A percentile compares a stretch with the other conserved stretches of the same genome.
These are phyloP conservation scores for Talaromyces thailandensis DNA, from an alignment of 495 filamentous ascomycete species.

Conservation along the genomic window DNA sequence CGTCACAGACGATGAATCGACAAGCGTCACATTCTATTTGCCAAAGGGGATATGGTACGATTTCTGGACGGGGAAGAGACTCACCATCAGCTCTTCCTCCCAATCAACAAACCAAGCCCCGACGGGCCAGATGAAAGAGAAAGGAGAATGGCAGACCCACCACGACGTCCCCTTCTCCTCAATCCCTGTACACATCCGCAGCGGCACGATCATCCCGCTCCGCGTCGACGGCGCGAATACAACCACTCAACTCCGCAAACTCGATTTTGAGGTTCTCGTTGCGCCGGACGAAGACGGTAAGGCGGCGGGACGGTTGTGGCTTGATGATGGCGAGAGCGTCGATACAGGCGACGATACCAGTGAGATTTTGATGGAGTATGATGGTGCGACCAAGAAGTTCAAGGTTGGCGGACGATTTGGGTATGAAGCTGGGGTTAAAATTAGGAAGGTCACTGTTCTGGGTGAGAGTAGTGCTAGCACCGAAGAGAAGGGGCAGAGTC, in stretches of 20 bases:
- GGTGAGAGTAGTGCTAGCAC: background rate
- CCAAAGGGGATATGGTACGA: slow-evolving; percentile 73
- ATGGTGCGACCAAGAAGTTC: background rate
- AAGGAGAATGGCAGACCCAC: slow-evolving; percentile 43
- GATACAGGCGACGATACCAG: slow-evolving; percentile 28
- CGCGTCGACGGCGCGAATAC: slow-evolving; percentile 56
- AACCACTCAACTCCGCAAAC: slow-evolving; percentile 57
- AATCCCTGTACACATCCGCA: slow-evolving; percentile 66
- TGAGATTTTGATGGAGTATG: slow-evolving; percentile 43
- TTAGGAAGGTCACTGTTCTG: background rate
- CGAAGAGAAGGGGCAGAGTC: background rate
- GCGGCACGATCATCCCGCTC: slow-evolving; percentile 60
- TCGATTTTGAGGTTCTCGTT: slow-evolving; percentile 62
- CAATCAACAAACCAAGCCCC: slow-evolving; percentile 37
- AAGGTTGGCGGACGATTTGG: slow-evolving; percentile 1
- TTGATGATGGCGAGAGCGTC: slow-evolving; percentile 54
- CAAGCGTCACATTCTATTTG: slow-evolving; percentile 62
- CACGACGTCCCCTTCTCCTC: slow-evolving; percentile 46
- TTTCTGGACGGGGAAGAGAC: slow-evolving; percentile 50
- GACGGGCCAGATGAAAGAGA: slow-evolving; percentile 15
- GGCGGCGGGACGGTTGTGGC: slow-evolving; percentile 45
- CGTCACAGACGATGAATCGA: slow-evolving; percentile 54
- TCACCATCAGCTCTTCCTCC: slow-evolving; percentile 25
- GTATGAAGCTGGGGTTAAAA: background rate
- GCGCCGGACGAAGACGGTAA: slow-evolving; percentile 47